A percentile compares a stretch with the other conserved stretches of the same genome.
Conservation (phyloP, 2,329 filamentous ascomycete genomes). For the Pseudogymnoascus sp. region DNA sequence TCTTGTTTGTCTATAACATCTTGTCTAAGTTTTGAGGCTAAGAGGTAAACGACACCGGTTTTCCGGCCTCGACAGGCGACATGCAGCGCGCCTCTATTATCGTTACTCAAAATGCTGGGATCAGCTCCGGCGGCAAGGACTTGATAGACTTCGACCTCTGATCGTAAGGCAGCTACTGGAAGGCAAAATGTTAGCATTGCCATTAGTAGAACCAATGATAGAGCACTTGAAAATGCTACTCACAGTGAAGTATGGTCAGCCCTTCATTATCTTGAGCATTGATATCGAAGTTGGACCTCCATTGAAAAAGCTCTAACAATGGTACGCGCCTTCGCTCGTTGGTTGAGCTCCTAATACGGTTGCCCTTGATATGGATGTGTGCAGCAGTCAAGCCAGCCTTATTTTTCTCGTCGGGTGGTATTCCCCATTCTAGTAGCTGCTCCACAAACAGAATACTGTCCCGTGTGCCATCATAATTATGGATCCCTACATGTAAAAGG, state of each 20-base stretch:
- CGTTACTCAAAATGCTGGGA: slow-evolving; percentile 23
- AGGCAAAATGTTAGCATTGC: too few relatives aligned
- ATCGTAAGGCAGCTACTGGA: slow-evolving; percentile 16
- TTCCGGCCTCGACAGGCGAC: slow-evolving; percentile 30
- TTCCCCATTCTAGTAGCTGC: slow-evolving; percentile 9
- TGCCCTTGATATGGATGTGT: background rate
- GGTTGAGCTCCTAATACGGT: slow-evolving; percentile 2
- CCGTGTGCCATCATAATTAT: too few relatives aligned
- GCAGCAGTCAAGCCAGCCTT: too few relatives aligned
- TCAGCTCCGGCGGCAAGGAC: slow-evolving; percentile 33
- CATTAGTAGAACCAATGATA: too few relatives aligned
- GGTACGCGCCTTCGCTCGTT: slow-evolving; percentile 9
- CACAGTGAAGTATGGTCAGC: slow-evolving; percentile 18
- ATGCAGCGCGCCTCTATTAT: slow-evolving; percentile 34
- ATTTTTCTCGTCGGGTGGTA: background rate
- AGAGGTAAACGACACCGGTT: slow-evolving; percentile 26
- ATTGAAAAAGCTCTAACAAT: slow-evolving; percentile 9
- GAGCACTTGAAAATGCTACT: too few relatives aligned
- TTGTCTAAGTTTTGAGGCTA: too few relatives aligned
- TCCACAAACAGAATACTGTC: too few relatives aligned
- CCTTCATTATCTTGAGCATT: slow-evolving; percentile 20
- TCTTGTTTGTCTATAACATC: background rate
- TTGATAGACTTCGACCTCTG: slow-evolving; percentile 17
- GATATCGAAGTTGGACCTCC: slow-evolving; percentile 11
- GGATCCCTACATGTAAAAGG: too few relatives aligned